phyloP scores from a whole-genome alignment of 2,329 filamentous ascomycete genomes.

The Rutstroemia sp. region DNA sequence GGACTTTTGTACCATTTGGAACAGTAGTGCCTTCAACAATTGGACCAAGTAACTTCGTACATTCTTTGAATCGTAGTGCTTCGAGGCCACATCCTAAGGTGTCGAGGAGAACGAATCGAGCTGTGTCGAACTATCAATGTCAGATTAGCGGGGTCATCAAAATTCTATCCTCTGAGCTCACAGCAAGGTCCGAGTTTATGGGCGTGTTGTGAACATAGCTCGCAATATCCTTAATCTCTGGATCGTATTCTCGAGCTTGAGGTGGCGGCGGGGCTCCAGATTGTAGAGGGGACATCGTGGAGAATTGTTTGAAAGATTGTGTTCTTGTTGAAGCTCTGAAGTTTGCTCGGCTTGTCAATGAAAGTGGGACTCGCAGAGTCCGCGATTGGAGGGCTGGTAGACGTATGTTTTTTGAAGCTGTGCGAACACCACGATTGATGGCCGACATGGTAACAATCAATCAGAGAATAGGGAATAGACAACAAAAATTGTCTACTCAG shows the following conservation, averaged over 20 bases:
- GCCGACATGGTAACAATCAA: constrained; percentile 25
- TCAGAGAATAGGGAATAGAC: neutral
- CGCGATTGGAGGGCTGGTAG: constrained; percentile 23
- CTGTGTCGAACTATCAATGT: constrained; percentile 72
- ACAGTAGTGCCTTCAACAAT: constrained; percentile 85
- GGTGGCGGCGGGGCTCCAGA: constrained; percentile 42
- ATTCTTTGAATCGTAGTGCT: constrained; percentile 91
- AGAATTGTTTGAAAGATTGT: constrained; percentile 26
- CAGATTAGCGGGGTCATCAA: constrained; percentile 15
- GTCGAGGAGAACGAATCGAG: constrained; percentile 92
- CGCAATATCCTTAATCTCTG: constrained; percentile 92
- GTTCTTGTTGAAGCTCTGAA: constrained; percentile 16
- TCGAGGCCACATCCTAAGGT: constrained; percentile 95
- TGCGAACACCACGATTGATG: constrained; percentile 27
- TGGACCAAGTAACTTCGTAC: constrained; percentile 88
- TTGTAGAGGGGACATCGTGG: constrained; percentile 31
- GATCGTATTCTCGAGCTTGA: constrained; percentile 63
- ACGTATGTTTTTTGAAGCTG: constrained; percentile 25
- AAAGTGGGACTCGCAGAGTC: constrained; percentile 24
- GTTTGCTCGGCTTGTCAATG: constrained; percentile 17
- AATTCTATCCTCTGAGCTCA: constrained; percentile 40
- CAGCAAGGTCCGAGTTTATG: constrained; percentile 85
- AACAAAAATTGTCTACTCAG: neutral
- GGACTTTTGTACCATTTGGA: constrained; percentile 85
- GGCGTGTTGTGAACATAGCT: constrained; percentile 89